Conservation (phyloP, 257 asterid genomes). For the Apocynum venetum region DNA sequence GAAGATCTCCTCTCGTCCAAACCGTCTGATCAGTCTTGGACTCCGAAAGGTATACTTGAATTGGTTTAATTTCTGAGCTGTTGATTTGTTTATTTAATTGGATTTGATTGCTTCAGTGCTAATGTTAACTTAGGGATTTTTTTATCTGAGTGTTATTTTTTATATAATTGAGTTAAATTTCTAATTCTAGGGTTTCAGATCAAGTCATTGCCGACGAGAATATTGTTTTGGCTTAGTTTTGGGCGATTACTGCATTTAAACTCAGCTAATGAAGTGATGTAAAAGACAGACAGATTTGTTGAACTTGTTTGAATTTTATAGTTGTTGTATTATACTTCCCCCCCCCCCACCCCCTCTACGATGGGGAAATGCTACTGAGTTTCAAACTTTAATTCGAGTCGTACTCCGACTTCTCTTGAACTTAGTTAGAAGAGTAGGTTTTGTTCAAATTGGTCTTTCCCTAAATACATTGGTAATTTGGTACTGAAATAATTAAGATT, state of each 20-base stretch:
- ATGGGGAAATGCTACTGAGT: background rate
- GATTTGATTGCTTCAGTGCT: slow-evolving; percentile 20
- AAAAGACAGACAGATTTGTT: slow-evolving; percentile 1
- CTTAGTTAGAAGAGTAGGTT: background rate
- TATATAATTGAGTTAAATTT: slow-evolving; percentile 12
- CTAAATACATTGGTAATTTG: background rate
- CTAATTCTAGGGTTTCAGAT: slow-evolving; percentile 49
- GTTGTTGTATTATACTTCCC: background rate
- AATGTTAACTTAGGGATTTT: slow-evolving; percentile 24
- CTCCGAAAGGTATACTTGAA: slow-evolving; percentile 54
- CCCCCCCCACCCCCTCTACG: background rate
- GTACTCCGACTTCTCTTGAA: background rate
- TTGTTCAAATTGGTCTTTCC: background rate
- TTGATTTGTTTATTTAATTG: slow-evolving; percentile 20
- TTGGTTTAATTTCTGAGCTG: background rate
- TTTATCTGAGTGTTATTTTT: slow-evolving; percentile 34
- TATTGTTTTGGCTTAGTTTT: background rate
- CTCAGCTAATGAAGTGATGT: background rate
- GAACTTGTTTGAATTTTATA: slow-evolving; percentile 3
- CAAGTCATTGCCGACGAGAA: slow-evolving; percentile 26
- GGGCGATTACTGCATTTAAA: background rate
- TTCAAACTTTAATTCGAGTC: background rate
- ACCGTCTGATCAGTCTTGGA: slow-evolving; percentile 71
- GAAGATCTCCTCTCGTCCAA: slow-evolving; percentile 64
- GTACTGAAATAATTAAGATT: background rate